Base-by-base conservation (phyloP, 73 alveolate genomes). In the Blepharisma japonicum region DNA sequence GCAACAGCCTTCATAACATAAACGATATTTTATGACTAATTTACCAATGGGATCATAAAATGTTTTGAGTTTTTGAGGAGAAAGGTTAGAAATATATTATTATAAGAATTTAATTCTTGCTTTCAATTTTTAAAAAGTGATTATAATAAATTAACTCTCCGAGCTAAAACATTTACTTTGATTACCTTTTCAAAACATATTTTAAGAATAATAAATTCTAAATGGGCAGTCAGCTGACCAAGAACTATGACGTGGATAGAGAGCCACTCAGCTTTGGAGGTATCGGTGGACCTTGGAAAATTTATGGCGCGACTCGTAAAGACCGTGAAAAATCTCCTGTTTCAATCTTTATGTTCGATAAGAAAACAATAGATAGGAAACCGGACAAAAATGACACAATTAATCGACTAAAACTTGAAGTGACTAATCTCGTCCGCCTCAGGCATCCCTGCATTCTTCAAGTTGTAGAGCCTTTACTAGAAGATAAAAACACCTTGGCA, bases 221-320 rank as follows among this genome's bases (percentile, higher is more conserved):
- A 71, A 91, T 94, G 95, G 98, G 98, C 55, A 86, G 94, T 79
- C 86, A 90, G 55, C 89, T 94, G 38, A 84, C 93, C 55, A 80
- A 91, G 55, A 87, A 94, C 80, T 94, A 94, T 71, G 93, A 93
- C 7, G 87, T 94, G 38, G 97, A 91, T 25, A 90, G 92, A 87
- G 92, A 92, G 8, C 95, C 96, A 27, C 78, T 76, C 46, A 56
- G 89, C 49, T 82, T 78, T 45, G 97, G 96, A 14, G 98, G 98
- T 7, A 78, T 89, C 48, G 71, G 86, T 77, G 79, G 83, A 49
- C 67, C 90, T 23, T 94, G 96, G 95, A 86, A 90, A 56, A 84
- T 94, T 46, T 92, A 89, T 74, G 84, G 88, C 45, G 98, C 95
- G 8, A 89, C 81, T 47, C 90, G 90, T 70, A 91, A 86, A 85